A percentile compares a stretch with the other conserved stretches of the same genome.
Evolutionary conservation across 306 rosid species (phyloP).

Genomic region (Sicyos baderoa): DNA sequence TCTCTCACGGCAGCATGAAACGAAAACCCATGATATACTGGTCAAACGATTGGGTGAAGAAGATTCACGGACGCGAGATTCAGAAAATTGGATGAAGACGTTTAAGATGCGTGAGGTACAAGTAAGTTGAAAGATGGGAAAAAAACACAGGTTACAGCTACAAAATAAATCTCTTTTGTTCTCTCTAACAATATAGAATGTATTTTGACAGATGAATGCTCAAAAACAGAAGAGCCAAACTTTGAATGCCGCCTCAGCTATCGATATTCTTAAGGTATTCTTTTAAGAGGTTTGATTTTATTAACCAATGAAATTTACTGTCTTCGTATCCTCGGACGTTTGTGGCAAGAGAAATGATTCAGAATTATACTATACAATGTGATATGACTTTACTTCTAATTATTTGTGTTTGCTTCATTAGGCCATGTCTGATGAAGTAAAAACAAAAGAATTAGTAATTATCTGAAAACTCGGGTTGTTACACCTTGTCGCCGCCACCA

Average conservation of each 20-base stretch:
- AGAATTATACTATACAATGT: not conserved
- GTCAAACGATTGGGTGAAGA: conserved; percentile 98
- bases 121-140: conserved; percentile 31
- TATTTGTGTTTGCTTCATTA: not conserved
- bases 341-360: not conserved
- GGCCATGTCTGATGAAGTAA: not conserved
- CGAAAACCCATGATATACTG: conserved; percentile 82
- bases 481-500: not conserved
- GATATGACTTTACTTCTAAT: not conserved
- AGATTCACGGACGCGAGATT: conserved; percentile 89
- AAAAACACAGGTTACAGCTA: not conserved
- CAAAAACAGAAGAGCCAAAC: conserved; percentile 96
- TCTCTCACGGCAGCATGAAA: conserved; percentile 66
- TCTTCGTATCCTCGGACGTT: not conserved
- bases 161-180: not conserved
- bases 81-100: conserved; percentile 92
- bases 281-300: not conserved
- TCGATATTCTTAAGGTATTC: conserved; percentile 77
- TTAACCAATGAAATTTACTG: not conserved
- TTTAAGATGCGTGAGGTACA: conserved; percentile 90
- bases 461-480: no score
- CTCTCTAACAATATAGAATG: not conserved
- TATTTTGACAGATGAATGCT: conserved; percentile 59
- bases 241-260: conserved; percentile 65
- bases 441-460: no score